Conservation (phyloP, 306 rosid species). For the Lathyrus sativus region DNA sequence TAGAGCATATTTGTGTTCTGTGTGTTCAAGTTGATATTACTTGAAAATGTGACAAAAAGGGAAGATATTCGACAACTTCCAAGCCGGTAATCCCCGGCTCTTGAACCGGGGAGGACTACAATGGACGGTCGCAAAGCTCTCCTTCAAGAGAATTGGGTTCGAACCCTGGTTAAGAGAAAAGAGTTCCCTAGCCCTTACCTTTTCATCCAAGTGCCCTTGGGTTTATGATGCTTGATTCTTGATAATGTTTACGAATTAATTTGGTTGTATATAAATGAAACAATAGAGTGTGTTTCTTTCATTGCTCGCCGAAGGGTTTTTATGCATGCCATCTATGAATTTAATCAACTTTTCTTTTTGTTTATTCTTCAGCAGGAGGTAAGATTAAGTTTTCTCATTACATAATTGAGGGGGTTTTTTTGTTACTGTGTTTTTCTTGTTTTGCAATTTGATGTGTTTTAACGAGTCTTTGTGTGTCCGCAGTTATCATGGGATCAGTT, state of each 20-base stretch:
- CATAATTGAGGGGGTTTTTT: conserved; percentile 11
- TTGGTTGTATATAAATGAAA: neutral
- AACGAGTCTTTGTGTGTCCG: neutral
- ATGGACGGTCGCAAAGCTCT: no score
- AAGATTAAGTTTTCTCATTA: conserved; percentile 25
- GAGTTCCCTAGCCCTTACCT: no score
- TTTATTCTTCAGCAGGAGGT: conserved; percentile 28
- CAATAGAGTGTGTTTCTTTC: neutral
- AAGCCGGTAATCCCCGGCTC: neutral
- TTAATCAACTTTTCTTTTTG: conserved; percentile 20
- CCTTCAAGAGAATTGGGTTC: no score
- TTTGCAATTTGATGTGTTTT: neutral
- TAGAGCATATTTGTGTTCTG: neutral
- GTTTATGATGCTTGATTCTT: neutral
- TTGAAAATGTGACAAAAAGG: neutral
- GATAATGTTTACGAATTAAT: neutral
- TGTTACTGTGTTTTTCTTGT: neutral
- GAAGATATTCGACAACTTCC: neutral
- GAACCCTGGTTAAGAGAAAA: no score
- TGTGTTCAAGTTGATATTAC: conserved; percentile 2
- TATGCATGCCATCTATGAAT: neutral
- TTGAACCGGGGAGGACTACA: no score
- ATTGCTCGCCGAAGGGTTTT: conserved; percentile 16
- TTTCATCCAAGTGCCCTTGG: no score
- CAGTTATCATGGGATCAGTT: conserved; percentile 56